Evolutionary conservation across 2,329 filamentous ascomycete genomes (phyloP).

Genomic region (Ceratocystis lukuohia): DNA sequence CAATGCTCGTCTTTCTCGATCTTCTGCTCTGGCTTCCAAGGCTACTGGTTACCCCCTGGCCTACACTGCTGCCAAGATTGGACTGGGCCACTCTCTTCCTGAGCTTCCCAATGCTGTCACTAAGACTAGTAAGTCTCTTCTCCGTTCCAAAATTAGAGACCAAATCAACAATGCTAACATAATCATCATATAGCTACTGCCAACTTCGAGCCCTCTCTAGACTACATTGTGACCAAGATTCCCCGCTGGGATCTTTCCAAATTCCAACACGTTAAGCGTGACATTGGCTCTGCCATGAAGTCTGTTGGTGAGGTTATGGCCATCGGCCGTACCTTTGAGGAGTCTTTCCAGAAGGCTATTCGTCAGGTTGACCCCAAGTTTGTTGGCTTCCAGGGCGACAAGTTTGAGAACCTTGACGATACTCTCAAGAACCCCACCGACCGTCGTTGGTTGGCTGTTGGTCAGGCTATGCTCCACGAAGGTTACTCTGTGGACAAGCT

Average conservation of each 20-base stretch:
- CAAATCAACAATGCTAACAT: slow-evolving; percentile 3
- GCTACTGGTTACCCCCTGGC: slow-evolving; percentile 94
- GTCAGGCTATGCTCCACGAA: slow-evolving; percentile 95
- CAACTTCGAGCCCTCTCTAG: slow-evolving; percentile 94
- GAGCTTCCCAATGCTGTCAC: slow-evolving; percentile 96
- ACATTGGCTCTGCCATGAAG: slow-evolving; percentile 98
- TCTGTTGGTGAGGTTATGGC: slow-evolving; percentile 99
- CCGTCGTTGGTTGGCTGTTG: slow-evolving; percentile 91
- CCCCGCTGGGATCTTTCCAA: slow-evolving; percentile 97
- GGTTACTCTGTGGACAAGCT: slow-evolving; percentile 85
- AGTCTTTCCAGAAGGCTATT: slow-evolving; percentile 98
- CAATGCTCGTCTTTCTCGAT: slow-evolving; percentile 94
- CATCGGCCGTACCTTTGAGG: slow-evolving; percentile 94
- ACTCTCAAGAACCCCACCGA: slow-evolving; percentile 88
- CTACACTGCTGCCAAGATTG: slow-evolving; percentile 97
- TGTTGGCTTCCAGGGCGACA: slow-evolving; percentile 85
- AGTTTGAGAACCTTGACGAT: slow-evolving; percentile 85
- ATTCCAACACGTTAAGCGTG: slow-evolving; percentile 96
- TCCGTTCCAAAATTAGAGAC: background rate
- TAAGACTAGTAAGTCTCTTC: slow-evolving; percentile 51
- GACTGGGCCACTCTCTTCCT: slow-evolving; percentile 84
- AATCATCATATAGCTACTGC: slow-evolving; percentile 47
- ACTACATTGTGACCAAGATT: slow-evolving; percentile 98
- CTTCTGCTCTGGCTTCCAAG: slow-evolving; percentile 92
- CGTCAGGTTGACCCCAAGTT: slow-evolving; percentile 90